A percentile compares a stretch with the other conserved stretches of the same genome.
phyloP scores from a whole-genome alignment of 495 filamentous ascomycete species.

The Aspergillus indologenus region DNA sequence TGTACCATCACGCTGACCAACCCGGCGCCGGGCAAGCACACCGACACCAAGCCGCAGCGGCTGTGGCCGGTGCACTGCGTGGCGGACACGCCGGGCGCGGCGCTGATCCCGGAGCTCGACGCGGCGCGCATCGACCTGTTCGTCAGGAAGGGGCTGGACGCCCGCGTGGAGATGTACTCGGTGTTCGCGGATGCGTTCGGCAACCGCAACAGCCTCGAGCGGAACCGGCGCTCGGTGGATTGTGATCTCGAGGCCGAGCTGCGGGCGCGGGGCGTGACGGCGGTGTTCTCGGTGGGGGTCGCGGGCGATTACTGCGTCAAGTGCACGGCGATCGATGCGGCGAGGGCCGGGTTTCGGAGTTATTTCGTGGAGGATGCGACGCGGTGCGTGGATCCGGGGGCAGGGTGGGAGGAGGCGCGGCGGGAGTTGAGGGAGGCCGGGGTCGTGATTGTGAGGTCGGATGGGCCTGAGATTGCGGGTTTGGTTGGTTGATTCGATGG shows the following conservation, averaged over 20 bases:
- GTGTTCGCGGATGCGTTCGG: slow-evolving; percentile 77
- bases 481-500: slow-evolving; percentile 32
- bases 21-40: slow-evolving; percentile 53
- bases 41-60: slow-evolving; percentile 61
- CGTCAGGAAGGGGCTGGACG: slow-evolving; percentile 73
- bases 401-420: slow-evolving; percentile 56
- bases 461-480: slow-evolving; percentile 45
- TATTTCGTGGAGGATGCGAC: slow-evolving; percentile 78
- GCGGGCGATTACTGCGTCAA: slow-evolving; percentile 91
- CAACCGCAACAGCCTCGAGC: slow-evolving; percentile 39
- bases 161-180: slow-evolving; percentile 84
- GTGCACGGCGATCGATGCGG: slow-evolving; percentile 73
- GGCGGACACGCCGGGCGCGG: slow-evolving; percentile 66
- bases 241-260: slow-evolving; percentile 59
- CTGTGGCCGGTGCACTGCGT: slow-evolving; percentile 94
- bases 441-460: slow-evolving; percentile 48
- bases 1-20: slow-evolving; percentile 63
- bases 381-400: slow-evolving; percentile 58
- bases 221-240: slow-evolving; percentile 46
- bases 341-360: slow-evolving; percentile 69
- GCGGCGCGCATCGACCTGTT: slow-evolving; percentile 54
- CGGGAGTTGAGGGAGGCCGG: slow-evolving; percentile 53
- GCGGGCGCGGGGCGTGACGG: slow-evolving; percentile 55
- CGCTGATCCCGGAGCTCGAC: slow-evolving; percentile 73
- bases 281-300: slow-evolving; percentile 80